Percentiles rank a stretch among this genome's conserved stretches.
Evolutionary conservation across 495 filamentous ascomycete genomes (phyloP).

Genomic region (Lepraria neglecta): DNA sequence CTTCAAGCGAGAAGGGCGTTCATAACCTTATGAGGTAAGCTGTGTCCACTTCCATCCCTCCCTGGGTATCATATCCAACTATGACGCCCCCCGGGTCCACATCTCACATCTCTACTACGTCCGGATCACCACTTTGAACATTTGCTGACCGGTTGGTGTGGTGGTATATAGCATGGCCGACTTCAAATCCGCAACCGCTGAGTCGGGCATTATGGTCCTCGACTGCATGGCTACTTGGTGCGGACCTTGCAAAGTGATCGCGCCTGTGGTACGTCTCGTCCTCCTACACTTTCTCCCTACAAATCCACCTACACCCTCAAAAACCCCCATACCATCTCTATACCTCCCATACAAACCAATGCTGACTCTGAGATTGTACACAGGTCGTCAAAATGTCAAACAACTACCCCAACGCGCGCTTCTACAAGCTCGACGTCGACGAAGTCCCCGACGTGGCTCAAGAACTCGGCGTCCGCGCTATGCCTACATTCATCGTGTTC

Average conservation of each 20-base stretch:
- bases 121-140: not conserved
- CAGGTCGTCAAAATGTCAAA: slow-evolving; percentile 52
- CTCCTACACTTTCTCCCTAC: no score
- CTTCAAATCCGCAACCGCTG: slow-evolving; percentile 52
- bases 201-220: slow-evolving; percentile 57
- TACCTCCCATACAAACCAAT: no score
- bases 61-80: not conserved
- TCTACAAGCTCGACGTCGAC: slow-evolving; percentile 94
- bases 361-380: no score
- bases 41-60: not conserved
- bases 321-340: no score
- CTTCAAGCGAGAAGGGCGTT: slow-evolving; percentile 34
- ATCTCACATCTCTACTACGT: no score
- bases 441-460: slow-evolving; percentile 51
- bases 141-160: not conserved
- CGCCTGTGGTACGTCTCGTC: no score
- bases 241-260: slow-evolving; percentile 88
- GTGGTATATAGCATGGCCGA: slow-evolving; percentile 50
- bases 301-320: no score
- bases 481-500: slow-evolving; percentile 91
- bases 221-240: slow-evolving; percentile 92
- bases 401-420: slow-evolving; percentile 51
- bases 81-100: not conserved
- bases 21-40: slow-evolving; percentile 47
- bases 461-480: slow-evolving; percentile 60